Evolutionary conservation across 192 early-diverging fungal species (phyloP).

Genomic region (Mortierella hygrophila): DNA sequence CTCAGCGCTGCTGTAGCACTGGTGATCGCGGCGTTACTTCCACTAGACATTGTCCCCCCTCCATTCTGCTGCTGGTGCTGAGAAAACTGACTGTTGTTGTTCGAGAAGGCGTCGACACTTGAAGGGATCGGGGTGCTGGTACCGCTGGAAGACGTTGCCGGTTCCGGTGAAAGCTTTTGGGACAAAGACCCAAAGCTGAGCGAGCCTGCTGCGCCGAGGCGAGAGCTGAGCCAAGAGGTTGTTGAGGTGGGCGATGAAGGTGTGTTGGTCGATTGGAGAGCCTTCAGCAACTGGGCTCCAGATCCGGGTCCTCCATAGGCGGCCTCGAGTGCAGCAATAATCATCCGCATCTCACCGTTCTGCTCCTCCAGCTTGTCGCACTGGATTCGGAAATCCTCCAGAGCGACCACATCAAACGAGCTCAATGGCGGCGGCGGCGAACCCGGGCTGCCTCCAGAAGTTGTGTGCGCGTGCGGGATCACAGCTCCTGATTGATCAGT

Average conservation of each 20-base stretch:
- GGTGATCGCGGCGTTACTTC: conserved; percentile 9
- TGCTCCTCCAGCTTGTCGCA: conserved; percentile 45
- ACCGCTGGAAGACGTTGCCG: not conserved
- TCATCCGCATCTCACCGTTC: conserved; percentile 49
- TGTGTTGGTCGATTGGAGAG: not conserved
- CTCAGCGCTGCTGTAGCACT: conserved; percentile 62
- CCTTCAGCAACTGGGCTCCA: conserved; percentile 38
- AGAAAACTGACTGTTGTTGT: not conserved
- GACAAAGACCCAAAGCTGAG: conserved; percentile 20
- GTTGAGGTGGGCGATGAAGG: not conserved
- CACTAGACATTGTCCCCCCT: not conserved
- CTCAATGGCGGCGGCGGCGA: not conserved
- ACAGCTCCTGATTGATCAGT: not conserved
- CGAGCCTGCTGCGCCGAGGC: conserved; percentile 11
- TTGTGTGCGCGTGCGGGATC: not conserved
- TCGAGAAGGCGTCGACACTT: conserved; percentile 1
- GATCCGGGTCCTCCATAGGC: conserved; percentile 41
- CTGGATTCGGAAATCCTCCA: conserved; percentile 43
- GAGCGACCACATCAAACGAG: conserved; percentile 26
- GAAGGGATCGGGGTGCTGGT: conserved; percentile 12
- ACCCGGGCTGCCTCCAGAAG: no score
- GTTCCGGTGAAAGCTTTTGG: conserved; percentile 11
- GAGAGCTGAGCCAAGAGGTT: conserved; percentile 24
- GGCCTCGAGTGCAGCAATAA: conserved; percentile 39
- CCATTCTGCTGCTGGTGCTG: not conserved